A percentile compares a stretch with the other conserved stretches of the same genome.
Conservation (phyloP, 169 alveolate genomes). For the Plasmodium cynomolgi region DNA sequence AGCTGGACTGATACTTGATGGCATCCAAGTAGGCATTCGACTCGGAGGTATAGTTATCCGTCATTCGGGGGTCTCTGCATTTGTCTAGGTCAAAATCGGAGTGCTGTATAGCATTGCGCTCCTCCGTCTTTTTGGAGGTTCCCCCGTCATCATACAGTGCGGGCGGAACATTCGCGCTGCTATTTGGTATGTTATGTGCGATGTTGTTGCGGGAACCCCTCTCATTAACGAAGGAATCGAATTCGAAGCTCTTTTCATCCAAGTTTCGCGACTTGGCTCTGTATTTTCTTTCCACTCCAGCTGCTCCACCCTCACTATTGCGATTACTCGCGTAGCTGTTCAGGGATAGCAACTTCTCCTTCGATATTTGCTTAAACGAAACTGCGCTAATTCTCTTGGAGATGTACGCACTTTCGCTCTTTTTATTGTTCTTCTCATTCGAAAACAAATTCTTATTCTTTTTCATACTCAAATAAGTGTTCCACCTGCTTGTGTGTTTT, state of each 20-base stretch:
- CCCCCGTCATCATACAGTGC: background rate
- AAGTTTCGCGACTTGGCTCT: background rate
- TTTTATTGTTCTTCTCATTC: background rate
- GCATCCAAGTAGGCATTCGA: slow-evolving; percentile 64
- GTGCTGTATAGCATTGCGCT: slow-evolving; percentile 1
- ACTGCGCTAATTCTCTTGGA: slow-evolving; percentile 52
- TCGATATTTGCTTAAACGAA: slow-evolving; percentile 72
- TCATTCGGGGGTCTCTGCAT: background rate
- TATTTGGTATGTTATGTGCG: background rate
- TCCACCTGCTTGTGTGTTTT: slow-evolving; percentile 16
- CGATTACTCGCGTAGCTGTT: slow-evolving; percentile 1
- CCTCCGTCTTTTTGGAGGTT: background rate
- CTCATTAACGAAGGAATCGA: slow-evolving; percentile 1
- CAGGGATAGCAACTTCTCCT: slow-evolving; percentile 19
- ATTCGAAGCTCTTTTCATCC: slow-evolving; percentile 9
- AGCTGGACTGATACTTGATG: slow-evolving; percentile 69
- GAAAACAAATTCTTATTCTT: slow-evolving; percentile 10
- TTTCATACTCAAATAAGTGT: slow-evolving; percentile 5
- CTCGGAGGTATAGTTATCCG: slow-evolving; percentile 20
- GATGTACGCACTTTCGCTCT: background rate
- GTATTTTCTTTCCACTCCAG: background rate
- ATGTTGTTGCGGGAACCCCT: background rate
- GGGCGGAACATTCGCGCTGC: background rate
- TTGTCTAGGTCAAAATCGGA: slow-evolving; percentile 36
- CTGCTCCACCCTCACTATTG: background rate